Conservation (phyloP, 306 rosid species). For the Herpetospermum pedunculosum region DNA sequence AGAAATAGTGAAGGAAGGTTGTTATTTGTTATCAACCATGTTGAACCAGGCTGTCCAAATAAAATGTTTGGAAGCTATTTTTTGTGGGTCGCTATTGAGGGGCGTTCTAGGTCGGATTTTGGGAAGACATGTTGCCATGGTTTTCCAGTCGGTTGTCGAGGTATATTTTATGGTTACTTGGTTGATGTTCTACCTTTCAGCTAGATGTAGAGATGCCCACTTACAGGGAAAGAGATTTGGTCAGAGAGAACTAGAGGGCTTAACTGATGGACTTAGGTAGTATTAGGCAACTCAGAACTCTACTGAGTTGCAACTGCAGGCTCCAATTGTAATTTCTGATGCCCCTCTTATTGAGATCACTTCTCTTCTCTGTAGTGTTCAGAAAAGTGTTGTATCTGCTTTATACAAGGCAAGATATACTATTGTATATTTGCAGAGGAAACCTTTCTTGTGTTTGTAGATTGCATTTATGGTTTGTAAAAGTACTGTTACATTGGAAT, state of each 20-base stretch:
- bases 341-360: conserved; percentile 21
- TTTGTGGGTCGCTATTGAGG: conserved; percentile 56
- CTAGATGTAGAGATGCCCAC: conserved; percentile 55
- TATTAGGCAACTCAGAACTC: conserved; percentile 15
- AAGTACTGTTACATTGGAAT: neutral
- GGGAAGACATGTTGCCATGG: conserved; percentile 58
- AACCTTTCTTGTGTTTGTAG: conserved; percentile 24
- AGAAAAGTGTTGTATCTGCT: conserved; percentile 40
- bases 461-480: neutral
- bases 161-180: conserved; percentile 87
- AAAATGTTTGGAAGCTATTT: conserved; percentile 59
- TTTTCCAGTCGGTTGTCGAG: conserved; percentile 72
- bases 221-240: conserved; percentile 58
- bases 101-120: conserved; percentile 30
- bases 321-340: conserved; percentile 30
- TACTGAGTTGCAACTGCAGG: conserved; percentile 19
- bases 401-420: conserved; percentile 37
- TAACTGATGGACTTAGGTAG: conserved; percentile 59
- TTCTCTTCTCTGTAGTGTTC: conserved; percentile 33
- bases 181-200: conserved; percentile 69
- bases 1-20: conserved; percentile 86
- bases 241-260: conserved; percentile 58
- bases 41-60: conserved; percentile 54
- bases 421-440: conserved; percentile 36
- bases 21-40: conserved; percentile 61